Evolutionary conservation across 1,284 basidiomycete genomes (phyloP).

Genomic region (Gomphus sp.): DNA sequence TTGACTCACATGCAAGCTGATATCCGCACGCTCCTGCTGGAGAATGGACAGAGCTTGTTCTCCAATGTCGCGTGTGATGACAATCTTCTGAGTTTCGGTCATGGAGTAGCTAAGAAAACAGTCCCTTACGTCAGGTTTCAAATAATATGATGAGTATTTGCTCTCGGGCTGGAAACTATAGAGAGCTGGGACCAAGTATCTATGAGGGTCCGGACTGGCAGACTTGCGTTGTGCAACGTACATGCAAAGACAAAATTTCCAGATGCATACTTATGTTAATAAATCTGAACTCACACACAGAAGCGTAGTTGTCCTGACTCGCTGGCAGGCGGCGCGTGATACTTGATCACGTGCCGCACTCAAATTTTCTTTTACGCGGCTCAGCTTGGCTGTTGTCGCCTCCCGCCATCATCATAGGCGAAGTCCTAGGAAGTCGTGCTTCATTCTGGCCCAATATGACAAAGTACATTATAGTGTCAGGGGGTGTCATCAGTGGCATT

Average conservation of each 20-base stretch:
- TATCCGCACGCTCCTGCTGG: constrained; percentile 3
- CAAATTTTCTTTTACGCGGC: not conserved
- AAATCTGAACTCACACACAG: not conserved
- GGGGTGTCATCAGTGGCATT: constrained; percentile 90
- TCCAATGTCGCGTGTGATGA: constrained; percentile 9
- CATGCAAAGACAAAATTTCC: not conserved
- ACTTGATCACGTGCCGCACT: not conserved
- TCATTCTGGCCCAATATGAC: constrained; percentile 39
- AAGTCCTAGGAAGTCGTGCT: not conserved
- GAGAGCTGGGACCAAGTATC: not conserved
- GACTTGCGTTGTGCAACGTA: not conserved
- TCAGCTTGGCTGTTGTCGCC: not conserved
- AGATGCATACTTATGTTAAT: not conserved
- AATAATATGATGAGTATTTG: not conserved
- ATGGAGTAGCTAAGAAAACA: not conserved
- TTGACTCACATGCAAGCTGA: not conserved
- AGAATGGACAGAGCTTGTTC: constrained; percentile 7
- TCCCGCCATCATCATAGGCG: not conserved
- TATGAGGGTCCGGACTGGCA: not conserved
- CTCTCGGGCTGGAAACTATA: constrained; percentile 2
- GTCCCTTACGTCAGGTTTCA: not conserved
- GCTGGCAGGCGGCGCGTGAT: too few relatives aligned
- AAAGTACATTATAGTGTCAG: constrained; percentile 88
- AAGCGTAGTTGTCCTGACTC: not conserved
- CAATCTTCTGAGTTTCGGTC: constrained; percentile 5